Conservation (phyloP, 352 stramenopile genomes). For the Pythium volutum region DNA sequence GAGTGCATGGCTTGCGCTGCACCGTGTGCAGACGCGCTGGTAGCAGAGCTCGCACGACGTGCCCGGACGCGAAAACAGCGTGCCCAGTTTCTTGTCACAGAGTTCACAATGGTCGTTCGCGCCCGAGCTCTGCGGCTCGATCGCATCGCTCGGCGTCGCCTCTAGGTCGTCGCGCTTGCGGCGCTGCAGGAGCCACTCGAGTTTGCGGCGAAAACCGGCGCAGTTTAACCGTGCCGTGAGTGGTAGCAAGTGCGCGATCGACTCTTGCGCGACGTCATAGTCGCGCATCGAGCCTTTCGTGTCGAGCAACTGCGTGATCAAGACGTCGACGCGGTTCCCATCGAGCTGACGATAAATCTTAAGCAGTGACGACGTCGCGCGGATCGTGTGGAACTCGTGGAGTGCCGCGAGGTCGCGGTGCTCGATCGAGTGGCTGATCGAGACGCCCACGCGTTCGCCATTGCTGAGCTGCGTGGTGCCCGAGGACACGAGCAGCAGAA, state of each 20-base stretch:
- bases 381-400: slow-evolving; percentile 33
- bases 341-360: slow-evolving; percentile 45
- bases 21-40: slow-evolving; percentile 14
- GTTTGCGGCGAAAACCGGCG: slow-evolving; percentile 42
- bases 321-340: slow-evolving; percentile 39
- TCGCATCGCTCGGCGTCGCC: background rate
- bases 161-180: background rate
- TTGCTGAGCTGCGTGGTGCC: background rate
- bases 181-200: slow-evolving; percentile 37
- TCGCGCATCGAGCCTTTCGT: slow-evolving; percentile 6
- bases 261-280: slow-evolving; percentile 28
- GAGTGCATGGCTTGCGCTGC: slow-evolving; percentile 9
- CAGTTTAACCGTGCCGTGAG: background rate
- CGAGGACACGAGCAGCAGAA: slow-evolving; percentile 24
- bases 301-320: slow-evolving; percentile 39
- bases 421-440: slow-evolving; percentile 47
- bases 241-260: slow-evolving; percentile 23
- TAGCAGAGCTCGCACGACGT: slow-evolving; percentile 20
- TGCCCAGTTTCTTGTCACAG: slow-evolving; percentile 4
- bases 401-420: slow-evolving; percentile 40
- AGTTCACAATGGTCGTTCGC: slow-evolving; percentile 4
- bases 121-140: slow-evolving; percentile 9
- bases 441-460: slow-evolving; percentile 48
- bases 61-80: slow-evolving; percentile 3
- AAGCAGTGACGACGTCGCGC: slow-evolving; percentile 35